Percentiles rank a stretch among this genome's conserved stretches.
Conservation (phyloP, 768 basidiomycete species). For the Rickenella mellea region DNA sequence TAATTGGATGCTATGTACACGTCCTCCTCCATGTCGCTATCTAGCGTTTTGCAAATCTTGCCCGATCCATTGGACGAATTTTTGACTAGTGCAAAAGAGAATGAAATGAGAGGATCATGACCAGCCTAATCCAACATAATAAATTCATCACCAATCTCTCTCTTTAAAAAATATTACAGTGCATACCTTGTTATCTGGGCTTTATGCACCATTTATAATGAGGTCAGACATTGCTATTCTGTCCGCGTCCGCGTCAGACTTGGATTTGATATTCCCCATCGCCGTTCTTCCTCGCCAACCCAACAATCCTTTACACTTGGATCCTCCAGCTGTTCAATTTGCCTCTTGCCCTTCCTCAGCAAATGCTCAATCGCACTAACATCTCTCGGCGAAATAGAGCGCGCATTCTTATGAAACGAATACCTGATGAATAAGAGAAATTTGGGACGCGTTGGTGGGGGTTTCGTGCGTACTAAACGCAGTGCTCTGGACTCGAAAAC, state of each 20-base stretch:
- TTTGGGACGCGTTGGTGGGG: constrained; percentile 44
- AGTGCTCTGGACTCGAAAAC: constrained; percentile 50
- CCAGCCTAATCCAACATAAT: no score
- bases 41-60: no score
- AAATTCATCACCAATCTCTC: no score
- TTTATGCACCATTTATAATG: no score
- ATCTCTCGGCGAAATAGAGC: constrained; percentile 52
- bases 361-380: constrained; percentile 67
- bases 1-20: no score
- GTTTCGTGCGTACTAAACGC: constrained; percentile 66
- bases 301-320: constrained; percentile 62
- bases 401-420: constrained; percentile 57
- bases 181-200: no score
- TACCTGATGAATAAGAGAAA: constrained; percentile 64
- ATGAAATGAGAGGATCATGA: no score
- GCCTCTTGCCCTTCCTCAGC: constrained; percentile 55
- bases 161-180: no score
- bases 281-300: constrained; percentile 60
- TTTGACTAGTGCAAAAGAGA: no score
- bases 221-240: no score
- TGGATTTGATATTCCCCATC: constrained; percentile 38
- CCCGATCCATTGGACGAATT: no score
- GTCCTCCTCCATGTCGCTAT: no score
- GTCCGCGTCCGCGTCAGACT: not conserved
- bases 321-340: constrained; percentile 63